Evolutionary conservation across 371 early-diverging fungal species (phyloP).

Genomic region (Rhizopus arrhizus): DNA sequence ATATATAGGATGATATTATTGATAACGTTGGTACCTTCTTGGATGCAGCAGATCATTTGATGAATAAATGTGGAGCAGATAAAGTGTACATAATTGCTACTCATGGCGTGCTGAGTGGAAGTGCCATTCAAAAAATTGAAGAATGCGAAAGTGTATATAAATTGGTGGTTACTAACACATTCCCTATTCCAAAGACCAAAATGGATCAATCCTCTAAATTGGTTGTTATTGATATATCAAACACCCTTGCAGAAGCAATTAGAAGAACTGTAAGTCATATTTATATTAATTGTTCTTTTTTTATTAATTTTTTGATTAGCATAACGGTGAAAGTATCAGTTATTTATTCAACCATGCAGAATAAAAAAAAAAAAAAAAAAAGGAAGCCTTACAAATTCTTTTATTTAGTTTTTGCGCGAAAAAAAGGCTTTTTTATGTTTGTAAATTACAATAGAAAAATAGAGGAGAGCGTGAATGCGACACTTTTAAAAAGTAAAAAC

Average conservation of each 20-base stretch:
- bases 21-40: conserved; percentile 87
- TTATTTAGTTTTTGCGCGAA: no score
- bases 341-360: conserved; percentile 76
- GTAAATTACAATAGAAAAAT: no score
- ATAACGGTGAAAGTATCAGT: conserved; percentile 96
- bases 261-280: conserved; percentile 73
- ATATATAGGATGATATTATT: conserved; percentile 83
- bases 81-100: conserved; percentile 92
- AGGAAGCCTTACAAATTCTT: no score
- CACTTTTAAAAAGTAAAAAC: no score
- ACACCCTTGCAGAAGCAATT: conserved; percentile 94
- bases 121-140: conserved; percentile 83
- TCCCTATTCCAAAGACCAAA: conserved; percentile 84
- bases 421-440: no score
- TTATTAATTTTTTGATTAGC: conserved; percentile 39
- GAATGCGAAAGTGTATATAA: conserved; percentile 82
- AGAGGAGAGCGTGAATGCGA: no score
- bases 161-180: conserved; percentile 93
- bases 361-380: conserved; percentile 29
- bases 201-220: conserved; percentile 75
- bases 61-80: conserved; percentile 82
- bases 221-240: conserved; percentile 84
- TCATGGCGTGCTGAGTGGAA: conserved; percentile 90
- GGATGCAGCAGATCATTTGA: conserved; percentile 85
- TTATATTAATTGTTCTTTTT: conserved; percentile 2